phyloP scores from a whole-genome alignment of 306 rosid genomes.

The Argentina anserina region DNA sequence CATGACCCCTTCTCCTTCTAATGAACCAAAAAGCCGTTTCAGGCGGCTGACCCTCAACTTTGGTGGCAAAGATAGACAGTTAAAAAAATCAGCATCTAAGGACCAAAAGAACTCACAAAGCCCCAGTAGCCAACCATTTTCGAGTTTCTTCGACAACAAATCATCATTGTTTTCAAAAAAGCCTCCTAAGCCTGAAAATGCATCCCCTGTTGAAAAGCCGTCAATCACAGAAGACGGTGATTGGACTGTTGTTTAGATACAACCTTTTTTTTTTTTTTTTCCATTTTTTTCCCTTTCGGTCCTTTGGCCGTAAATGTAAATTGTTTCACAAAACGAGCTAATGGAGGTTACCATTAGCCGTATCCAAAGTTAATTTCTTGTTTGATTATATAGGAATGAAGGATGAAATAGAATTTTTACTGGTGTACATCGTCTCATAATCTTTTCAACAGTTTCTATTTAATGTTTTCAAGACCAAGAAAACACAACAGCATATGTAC shows the following conservation, averaged over 20 bases:
- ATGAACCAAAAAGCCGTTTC: conserved; percentile 57
- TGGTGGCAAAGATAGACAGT: conserved; percentile 55
- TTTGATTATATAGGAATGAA: conserved; percentile 21
- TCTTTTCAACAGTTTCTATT: background rate
- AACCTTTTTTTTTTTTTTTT: background rate
- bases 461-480: background rate
- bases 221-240: conserved; percentile 32
- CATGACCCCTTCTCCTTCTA: conserved; percentile 14
- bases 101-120: conserved; percentile 39
- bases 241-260: conserved; percentile 48
- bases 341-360: conserved; percentile 10
- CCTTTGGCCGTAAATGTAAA: conserved; percentile 56
- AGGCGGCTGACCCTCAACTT: conserved; percentile 70
- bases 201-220: conserved; percentile 37
- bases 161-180: conserved; percentile 77
- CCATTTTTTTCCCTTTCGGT: background rate
- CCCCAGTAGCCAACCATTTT: conserved; percentile 55
- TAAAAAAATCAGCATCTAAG: conserved; percentile 38
- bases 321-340: conserved; percentile 20
- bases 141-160: conserved; percentile 76
- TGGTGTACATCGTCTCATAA: no score
- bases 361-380: conserved; percentile 9
- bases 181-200: conserved; percentile 50
- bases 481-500: background rate
- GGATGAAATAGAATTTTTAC: conserved; percentile 2